Base-by-base conservation (phyloP, 169 alveolate species). In the Eimeria necatrix region DNA sequence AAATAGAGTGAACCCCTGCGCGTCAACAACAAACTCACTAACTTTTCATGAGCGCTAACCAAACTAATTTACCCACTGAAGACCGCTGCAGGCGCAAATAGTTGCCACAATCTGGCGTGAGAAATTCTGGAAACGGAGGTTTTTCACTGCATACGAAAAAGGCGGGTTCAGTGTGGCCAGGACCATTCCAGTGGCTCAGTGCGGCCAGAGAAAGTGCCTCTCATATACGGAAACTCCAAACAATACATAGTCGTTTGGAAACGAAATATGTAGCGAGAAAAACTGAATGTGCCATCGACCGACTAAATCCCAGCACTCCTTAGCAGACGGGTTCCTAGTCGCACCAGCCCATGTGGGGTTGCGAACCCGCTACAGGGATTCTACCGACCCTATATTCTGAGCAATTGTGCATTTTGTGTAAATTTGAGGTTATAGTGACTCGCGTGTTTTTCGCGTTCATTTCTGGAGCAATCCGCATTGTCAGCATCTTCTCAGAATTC, bases 301-400 rank as follows among this genome's bases (percentile, higher is more conserved):
- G 2, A 32, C 41, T 32, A 32, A 32, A 2, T 32, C 41, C 41
- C 41, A 32, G 41, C 41, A 32, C 41, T 32, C 41, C 41, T 32
- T 32, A 32, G 41, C 41, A 32, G 41, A 56, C 20, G 68, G 71
- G 88, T 76, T 10, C 61, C 51, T n/a, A 12, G 88, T 32, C 68
- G 20, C 71, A 78, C 9, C 68, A 51, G 53, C 71, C 6, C 49
- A 26, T 76, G 87, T 76, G 87, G 87, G 87, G 87, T 51, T 76
- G 87, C 64, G 51, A 76, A 46, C 22, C 18, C 18, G 59, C 61
- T 20, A 16, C 87, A 76, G 12, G 51, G 32, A 6, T 16, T 8
- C 64, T 51, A 16, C 46, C 20, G 20, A 18, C 14, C 48, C 18
- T 46, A 48, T 48, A 48, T 76, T 49, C 48, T 46, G 32, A 51